phyloP scores from a whole-genome alignment of 352 stramenopile species.

The Phytopythium mirpurense region DNA sequence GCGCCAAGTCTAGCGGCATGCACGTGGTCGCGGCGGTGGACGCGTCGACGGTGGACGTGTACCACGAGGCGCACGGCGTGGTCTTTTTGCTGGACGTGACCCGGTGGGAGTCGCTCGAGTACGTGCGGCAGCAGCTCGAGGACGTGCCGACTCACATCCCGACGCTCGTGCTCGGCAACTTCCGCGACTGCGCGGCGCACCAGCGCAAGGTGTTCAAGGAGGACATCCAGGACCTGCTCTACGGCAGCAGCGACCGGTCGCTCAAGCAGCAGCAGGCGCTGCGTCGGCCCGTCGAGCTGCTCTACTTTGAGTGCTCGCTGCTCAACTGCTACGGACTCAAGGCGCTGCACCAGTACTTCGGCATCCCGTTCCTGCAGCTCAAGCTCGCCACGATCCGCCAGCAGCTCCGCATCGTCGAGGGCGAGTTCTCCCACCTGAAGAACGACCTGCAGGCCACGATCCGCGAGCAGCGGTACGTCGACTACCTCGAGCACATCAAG shows the following conservation, averaged over 20 bases:
- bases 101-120: slow-evolving; percentile 77
- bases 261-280: slow-evolving; percentile 24
- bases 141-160: slow-evolving; percentile 71
- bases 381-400: slow-evolving; percentile 75
- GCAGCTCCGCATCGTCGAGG: slow-evolving; percentile 67
- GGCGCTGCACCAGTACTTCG: slow-evolving; percentile 82
- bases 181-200: slow-evolving; percentile 48
- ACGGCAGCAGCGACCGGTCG: slow-evolving; percentile 28
- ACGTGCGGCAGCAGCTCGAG: slow-evolving; percentile 67
- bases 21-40: slow-evolving; percentile 74
- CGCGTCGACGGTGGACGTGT: slow-evolving; percentile 85
- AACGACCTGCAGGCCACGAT: slow-evolving; percentile 70
- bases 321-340: slow-evolving; percentile 83
- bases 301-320: slow-evolving; percentile 85
- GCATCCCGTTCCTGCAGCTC: slow-evolving; percentile 77
- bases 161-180: slow-evolving; percentile 80
- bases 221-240: slow-evolving; percentile 76
- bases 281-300: slow-evolving; percentile 47
- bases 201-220: slow-evolving; percentile 84
- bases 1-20: slow-evolving; percentile 21
- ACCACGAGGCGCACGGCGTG: slow-evolving; percentile 82
- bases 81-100: slow-evolving; percentile 88
- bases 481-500: slow-evolving; percentile 74
- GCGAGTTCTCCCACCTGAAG: slow-evolving; percentile 67
- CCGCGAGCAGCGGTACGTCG: slow-evolving; percentile 58